phyloP scores from a whole-genome alignment of 805 yeast species.

The Maudiozyma serrabonitensis region DNA sequence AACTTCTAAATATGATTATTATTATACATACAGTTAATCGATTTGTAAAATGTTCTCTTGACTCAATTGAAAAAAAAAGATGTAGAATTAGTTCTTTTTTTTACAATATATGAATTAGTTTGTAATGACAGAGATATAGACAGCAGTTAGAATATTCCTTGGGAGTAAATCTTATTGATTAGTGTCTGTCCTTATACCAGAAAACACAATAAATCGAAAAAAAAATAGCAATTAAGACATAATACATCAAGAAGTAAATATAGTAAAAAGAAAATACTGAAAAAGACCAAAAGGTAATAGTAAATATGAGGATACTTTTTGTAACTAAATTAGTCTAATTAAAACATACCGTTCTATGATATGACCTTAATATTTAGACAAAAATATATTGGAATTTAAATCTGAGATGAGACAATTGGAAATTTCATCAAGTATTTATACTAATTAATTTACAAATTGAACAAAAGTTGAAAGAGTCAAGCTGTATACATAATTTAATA shows the following conservation, averaged over 20 bases:
- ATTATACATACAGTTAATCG: too few species aligned
- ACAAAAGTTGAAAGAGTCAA: too few species aligned
- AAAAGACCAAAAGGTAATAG: background rate
- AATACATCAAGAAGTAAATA: background rate
- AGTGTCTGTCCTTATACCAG: background rate
- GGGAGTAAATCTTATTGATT: too few species aligned
- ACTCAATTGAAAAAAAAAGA: too few species aligned
- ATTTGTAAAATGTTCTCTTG: too few species aligned
- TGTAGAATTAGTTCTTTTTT: too few species aligned
- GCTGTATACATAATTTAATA: too few species aligned
- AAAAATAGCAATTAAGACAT: background rate
- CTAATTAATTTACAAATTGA: background rate
- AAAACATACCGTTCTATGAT: constrained; percentile 9
- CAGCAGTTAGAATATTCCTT: too few species aligned
- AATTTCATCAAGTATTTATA: constrained; percentile 11
- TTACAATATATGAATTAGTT: too few species aligned
- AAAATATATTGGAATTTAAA: background rate
- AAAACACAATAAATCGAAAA: background rate
- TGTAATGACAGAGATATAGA: too few species aligned
- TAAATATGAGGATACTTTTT: background rate
- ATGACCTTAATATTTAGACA: constrained; percentile 1
- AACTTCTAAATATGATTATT: too few species aligned
- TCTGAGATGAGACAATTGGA: background rate
- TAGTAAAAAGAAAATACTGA: background rate
- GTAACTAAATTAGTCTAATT: constrained; percentile 7